A percentile compares a stretch with the other conserved stretches of the same genome.
These are phyloP conservation scores for Carex sylvatica DNA, from an alignment of 202 grass and related monocot species.

Conservation along the genomic window DNA sequence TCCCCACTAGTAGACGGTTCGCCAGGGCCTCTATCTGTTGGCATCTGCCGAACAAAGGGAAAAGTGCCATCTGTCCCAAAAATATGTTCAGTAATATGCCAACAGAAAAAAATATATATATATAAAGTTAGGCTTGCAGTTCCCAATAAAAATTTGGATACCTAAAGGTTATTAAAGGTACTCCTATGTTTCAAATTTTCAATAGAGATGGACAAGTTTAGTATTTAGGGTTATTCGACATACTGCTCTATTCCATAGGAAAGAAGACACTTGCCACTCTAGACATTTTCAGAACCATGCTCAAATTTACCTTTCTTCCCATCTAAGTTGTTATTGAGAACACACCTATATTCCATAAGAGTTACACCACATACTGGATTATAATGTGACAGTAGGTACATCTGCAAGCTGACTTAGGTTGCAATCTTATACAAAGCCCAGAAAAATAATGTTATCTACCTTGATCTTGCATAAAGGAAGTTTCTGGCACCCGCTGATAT, in stretches of 20 bases:
- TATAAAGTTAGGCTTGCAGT: background rate
- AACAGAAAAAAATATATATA: constrained; percentile 8
- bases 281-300: background rate
- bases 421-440: constrained; percentile 39
- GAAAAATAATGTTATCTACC: constrained; percentile 34
- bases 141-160: background rate
- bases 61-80: constrained; percentile 34
- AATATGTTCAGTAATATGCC: background rate
- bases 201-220: background rate
- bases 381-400: background rate
- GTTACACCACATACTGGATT: background rate
- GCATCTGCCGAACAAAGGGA: constrained; percentile 42
- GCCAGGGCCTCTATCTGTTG: constrained; percentile 45
- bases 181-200: background rate
- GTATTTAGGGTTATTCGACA: background rate
- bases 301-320: background rate
- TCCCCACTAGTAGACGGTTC: constrained; percentile 77
- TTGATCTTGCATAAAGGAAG: constrained; percentile 40
- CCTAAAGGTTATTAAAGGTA: constrained; percentile 9
- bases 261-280: background rate
- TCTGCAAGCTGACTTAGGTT: constrained; percentile 31
- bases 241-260: background rate
- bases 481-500: constrained; percentile 42
- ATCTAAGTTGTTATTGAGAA: background rate
- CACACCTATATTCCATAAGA: background rate